Base-by-base conservation (phyloP, 2,329 filamentous ascomycete genomes). In the Ascochyta koolunga region DNA sequence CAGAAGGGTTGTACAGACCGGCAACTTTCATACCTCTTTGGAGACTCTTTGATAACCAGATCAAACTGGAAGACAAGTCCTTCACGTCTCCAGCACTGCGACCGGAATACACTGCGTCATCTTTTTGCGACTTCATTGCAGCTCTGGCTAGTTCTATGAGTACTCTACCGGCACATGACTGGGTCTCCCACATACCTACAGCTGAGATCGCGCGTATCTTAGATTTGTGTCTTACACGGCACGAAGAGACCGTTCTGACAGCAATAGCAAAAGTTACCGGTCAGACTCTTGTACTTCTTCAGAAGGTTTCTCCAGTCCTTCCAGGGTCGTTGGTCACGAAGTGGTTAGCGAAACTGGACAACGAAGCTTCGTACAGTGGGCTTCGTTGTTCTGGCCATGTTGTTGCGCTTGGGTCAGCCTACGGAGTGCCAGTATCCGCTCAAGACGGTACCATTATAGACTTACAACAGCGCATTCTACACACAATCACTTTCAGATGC, bases 91-190 rank as follows among this genome's bases (percentile, higher is more conserved):
- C 73, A 27, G 68, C 74, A 58, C 79, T 88, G 16, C 83, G 84
- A 21, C 86, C 85, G 0, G 88, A 90, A 52, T 78, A 89, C 19
- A 79, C 89, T 4, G 84, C 85, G 22, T 86, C 89, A 62, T 84
- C 85, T 0, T 79, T 80, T 13, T 82, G 84, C 61, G 78, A 77
- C n/a, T 77, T 90, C 1, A 77, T 88, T 10, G 70, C 65, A 27
- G 60, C 65, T 18, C 59, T 73, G 39, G 61, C 66, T 7, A 50
- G 44, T 15, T 54, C 69, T 40, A 66, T 60, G 4, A 53, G 24
- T 16, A 32, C 21, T 5, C 19, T 57, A 11, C 21, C 54, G 9
- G 50, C 40, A 24, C 27, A 57, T 1, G 22, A 45, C 5, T 55
- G 48, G 50, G 36, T 33, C 29, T 25, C 50, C 18, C 16, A 44